Base-by-base conservation (phyloP, 805 yeast genomes). In the Monosporozyma aquatica region DNA sequence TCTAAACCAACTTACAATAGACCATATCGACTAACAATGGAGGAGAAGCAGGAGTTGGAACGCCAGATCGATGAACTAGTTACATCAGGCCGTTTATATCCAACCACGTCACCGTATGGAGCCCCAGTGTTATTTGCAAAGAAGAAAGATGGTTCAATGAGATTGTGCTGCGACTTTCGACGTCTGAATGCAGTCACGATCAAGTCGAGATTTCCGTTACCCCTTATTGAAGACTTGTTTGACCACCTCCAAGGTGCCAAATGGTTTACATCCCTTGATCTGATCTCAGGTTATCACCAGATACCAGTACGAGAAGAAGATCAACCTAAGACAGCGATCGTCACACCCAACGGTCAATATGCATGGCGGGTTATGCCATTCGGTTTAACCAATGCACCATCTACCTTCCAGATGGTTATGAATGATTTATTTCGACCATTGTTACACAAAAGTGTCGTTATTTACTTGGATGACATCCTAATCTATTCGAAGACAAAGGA, bases 211-310 rank as follows among this genome's bases (percentile, higher is more conserved):
- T 43, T 33, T 17, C 45, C 38, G 2, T 34, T 38, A 20, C 43
- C 30, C 10, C 3, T 32, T 6, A 43, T 39, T 5, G 46, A 43
- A 7, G 28, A 26, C n/a, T 11, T 26, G n/a, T 35, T 39, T 13
- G 36, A 24, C n/a, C n/a, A 21, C 18, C 9, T 37, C 4, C 21
- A 28, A 28, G 29, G 18, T 15, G 24, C 40, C 11, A 20, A 5
- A 41, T 43, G 8, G n/a, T 26, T 6, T 35, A 13, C 45, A 3
- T 28, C 43, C 6, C 32, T 46, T 21, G 49, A 43, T 35, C 21
- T 49, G 14, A 40, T 37, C 23, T 17, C 41, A 26, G 45, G 49
- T 11, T 47, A 49, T 23, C 49, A 50, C 32, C 52, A 49, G 33
- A 45, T 46, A 7, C 47, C 48, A 10, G 40, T 48, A 37, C 40